phyloP scores from a whole-genome alignment of 208 protist genomes.

The Kentomonas sorsogonicus region DNA sequence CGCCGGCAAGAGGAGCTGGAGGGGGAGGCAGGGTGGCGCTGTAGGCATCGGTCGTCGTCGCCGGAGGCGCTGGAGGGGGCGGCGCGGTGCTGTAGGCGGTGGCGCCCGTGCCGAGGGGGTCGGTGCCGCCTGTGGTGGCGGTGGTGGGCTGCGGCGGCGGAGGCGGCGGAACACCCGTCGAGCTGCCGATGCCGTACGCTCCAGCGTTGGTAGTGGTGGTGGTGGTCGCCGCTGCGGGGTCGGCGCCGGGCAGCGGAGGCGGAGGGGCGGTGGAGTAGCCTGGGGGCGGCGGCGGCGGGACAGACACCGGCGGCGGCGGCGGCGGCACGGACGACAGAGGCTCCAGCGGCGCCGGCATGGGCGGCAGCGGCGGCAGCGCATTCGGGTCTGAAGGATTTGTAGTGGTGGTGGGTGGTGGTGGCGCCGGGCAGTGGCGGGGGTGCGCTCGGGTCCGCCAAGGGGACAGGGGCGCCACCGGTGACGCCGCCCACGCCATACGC shows the following conservation, averaged over 20 bases:
- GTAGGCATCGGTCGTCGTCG: slow-evolving; percentile 1
- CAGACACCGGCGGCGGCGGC: not conserved
- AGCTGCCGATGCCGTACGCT: not conserved
- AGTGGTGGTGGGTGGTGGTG: not conserved
- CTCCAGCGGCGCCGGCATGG: not conserved
- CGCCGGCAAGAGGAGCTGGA: not conserved
- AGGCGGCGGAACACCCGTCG: not conserved
- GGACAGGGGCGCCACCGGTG: not conserved
- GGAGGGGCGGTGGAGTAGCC: not conserved
- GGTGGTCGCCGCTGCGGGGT: not conserved
- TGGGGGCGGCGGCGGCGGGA: not conserved
- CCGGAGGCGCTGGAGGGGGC: not conserved
- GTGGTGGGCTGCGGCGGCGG: not conserved
- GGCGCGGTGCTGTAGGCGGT: slow-evolving; percentile 4
- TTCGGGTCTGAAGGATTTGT: not conserved
- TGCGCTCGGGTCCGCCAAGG: too few relatives aligned
- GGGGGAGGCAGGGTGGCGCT: not conserved
- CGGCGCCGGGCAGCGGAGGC: not conserved
- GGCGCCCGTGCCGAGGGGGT: not conserved
- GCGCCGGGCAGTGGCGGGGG: not conserved
- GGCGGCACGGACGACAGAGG: too few relatives aligned
- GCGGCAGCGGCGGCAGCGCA: not conserved
- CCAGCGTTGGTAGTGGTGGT: not conserved
- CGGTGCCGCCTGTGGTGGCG: not conserved
- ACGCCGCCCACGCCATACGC: slow-evolving; percentile 4